Conservation (phyloP, 164 flowering plant genomes). For the Kalanchoe fedtschenkoi region DNA sequence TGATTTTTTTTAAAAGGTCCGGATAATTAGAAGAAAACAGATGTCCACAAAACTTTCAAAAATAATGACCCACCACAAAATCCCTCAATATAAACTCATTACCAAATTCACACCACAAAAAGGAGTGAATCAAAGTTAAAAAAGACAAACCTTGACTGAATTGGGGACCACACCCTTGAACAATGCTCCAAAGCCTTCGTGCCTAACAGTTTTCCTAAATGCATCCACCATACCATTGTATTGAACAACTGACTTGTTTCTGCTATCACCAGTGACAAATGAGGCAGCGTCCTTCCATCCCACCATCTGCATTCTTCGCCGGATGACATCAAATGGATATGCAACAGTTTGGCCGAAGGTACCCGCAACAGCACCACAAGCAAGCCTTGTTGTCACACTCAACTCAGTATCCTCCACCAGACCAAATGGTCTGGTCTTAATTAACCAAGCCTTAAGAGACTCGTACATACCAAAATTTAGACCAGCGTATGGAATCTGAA, state of each 20-base stretch:
- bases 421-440: constrained; percentile 59
- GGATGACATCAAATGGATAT: constrained; percentile 94
- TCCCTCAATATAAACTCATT: too few relatives aligned
- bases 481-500: constrained; percentile 57
- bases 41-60: background rate
- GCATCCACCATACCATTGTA: constrained; percentile 95
- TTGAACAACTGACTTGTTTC: constrained; percentile 44
- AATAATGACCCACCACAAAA: background rate
- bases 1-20: too few relatives aligned
- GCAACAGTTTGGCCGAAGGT: constrained; percentile 97
- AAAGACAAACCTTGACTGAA: constrained; percentile 76
- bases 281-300: constrained; percentile 94
- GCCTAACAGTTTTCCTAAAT: constrained; percentile 76
- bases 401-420: constrained; percentile 54
- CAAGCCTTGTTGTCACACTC: constrained; percentile 72
- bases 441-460: constrained; percentile 77
- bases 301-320: constrained; percentile 97
- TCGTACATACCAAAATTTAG: constrained; percentile 96
- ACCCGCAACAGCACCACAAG: constrained; percentile 98
- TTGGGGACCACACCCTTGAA: constrained; percentile 98
- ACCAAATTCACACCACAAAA: too few relatives aligned
- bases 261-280: constrained; percentile 72
- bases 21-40: background rate
- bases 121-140: background rate
- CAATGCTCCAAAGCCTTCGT: constrained; percentile 85